phyloP scores from a whole-genome alignment of 2,329 filamentous ascomycete genomes.

The Diaporthe ampelina region DNA sequence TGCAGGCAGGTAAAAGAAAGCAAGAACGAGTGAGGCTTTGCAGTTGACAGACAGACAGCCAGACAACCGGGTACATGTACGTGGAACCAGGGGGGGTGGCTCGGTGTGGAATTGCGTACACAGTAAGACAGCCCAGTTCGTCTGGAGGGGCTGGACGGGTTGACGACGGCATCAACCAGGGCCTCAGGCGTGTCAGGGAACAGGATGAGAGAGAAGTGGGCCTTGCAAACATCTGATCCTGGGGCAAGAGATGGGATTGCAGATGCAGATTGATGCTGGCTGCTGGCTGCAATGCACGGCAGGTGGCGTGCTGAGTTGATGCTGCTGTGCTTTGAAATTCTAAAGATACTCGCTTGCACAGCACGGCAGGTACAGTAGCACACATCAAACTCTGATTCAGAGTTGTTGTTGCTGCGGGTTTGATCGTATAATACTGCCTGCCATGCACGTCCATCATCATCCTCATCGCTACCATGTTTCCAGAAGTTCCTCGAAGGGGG shows the following conservation, averaged over 20 bases:
- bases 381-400: background rate
- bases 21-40: constrained; percentile 18
- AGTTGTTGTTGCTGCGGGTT: background rate
- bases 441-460: too few species aligned
- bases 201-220: constrained; percentile 11
- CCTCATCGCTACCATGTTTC: background rate
- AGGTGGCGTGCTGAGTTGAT: background rate
- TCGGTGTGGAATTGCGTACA: constrained; percentile 32
- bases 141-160: constrained; percentile 12
- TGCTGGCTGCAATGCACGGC: too few species aligned
- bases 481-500: background rate
- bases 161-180: constrained; percentile 28
- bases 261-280: background rate
- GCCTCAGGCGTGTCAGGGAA: constrained; percentile 15
- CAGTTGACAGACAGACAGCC: background rate
- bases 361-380: background rate
- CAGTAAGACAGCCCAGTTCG: constrained; percentile 19
- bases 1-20: background rate
- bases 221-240: constrained; percentile 16
- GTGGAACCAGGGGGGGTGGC: constrained; percentile 16
- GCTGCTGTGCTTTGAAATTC: background rate
- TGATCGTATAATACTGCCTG: background rate
- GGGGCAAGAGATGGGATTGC: background rate
- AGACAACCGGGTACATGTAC: background rate
- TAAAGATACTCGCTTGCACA: background rate